phyloP scores from a whole-genome alignment of 768 basidiomycete genomes.

The Mycena capillaripes region DNA sequence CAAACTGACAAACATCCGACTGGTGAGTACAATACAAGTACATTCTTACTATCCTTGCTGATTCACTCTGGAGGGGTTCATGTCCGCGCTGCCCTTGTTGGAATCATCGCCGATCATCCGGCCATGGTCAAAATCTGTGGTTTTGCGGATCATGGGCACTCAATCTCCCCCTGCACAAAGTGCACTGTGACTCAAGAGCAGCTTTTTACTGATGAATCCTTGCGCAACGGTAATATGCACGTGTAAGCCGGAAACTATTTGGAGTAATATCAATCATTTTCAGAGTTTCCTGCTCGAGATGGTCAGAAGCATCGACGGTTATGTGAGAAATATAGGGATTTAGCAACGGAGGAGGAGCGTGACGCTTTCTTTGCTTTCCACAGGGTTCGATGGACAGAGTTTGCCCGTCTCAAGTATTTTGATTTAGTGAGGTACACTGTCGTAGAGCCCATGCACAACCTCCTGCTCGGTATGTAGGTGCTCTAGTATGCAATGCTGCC shows the following conservation, averaged over 20 bases:
- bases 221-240: slow-evolving; percentile 36
- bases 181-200: slow-evolving; percentile 38
- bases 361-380: slow-evolving; percentile 22
- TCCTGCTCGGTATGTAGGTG: not conserved
- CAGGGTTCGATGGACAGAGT: slow-evolving; percentile 35
- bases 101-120: slow-evolving; percentile 46
- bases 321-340: not conserved
- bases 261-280: not conserved
- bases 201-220: slow-evolving; percentile 29
- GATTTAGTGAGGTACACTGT: slow-evolving; percentile 5
- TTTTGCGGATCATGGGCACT: slow-evolving; percentile 44
- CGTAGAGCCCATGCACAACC: not conserved
- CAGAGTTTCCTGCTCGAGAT: not conserved
- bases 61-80: not conserved
- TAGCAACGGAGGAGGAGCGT: not conserved
- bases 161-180: slow-evolving; percentile 40
- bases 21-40: slow-evolving; percentile 31
- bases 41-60: not conserved
- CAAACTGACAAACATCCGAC: slow-evolving; percentile 33
- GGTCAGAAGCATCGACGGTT: not conserved
- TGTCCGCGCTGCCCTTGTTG: slow-evolving; percentile 41
- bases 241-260: too few species aligned
- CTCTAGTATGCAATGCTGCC: not conserved
- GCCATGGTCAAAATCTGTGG: slow-evolving; percentile 45
- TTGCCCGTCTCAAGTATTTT: slow-evolving; percentile 37